phyloP scores from a whole-genome alignment of 1,284 basidiomycete species.

The Boletus semigastroideus region DNA sequence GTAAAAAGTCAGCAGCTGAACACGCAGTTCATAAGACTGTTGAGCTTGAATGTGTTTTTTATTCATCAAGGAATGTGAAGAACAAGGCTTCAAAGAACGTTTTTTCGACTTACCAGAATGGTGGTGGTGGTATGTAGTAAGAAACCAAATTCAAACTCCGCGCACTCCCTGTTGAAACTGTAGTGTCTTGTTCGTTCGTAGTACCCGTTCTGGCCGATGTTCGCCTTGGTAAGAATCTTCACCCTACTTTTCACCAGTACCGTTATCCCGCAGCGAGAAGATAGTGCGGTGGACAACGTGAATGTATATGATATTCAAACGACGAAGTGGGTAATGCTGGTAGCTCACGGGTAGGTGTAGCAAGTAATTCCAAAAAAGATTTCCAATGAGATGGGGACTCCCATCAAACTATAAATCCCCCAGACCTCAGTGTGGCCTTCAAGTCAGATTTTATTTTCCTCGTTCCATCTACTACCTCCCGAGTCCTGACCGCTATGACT shows the following conservation, averaged over 20 bases:
- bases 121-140: background rate
- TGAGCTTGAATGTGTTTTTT: conserved; percentile 69
- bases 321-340: too few species aligned
- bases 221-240: background rate
- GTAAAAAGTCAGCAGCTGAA: conserved; percentile 52
- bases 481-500: background rate
- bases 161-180: background rate
- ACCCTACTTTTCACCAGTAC: too few species aligned
- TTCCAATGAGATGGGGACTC: background rate
- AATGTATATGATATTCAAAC: too few species aligned
- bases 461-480: background rate
- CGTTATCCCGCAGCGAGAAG: too few species aligned
- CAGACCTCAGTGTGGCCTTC: background rate
- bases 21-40: conserved; percentile 57
- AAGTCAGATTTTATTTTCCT: background rate
- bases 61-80: conserved; percentile 47
- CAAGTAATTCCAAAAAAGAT: too few species aligned
- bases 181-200: too few species aligned
- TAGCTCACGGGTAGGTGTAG: background rate
- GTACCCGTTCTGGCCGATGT: too few species aligned
- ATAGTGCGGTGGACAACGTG: too few species aligned
- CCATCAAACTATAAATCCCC: background rate
- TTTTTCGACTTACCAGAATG: conserved; percentile 1
- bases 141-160: background rate
- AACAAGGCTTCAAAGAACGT: background rate